Base-by-base conservation (phyloP, 371 early-diverging fungal species). In the Mortierella sp. region DNA sequence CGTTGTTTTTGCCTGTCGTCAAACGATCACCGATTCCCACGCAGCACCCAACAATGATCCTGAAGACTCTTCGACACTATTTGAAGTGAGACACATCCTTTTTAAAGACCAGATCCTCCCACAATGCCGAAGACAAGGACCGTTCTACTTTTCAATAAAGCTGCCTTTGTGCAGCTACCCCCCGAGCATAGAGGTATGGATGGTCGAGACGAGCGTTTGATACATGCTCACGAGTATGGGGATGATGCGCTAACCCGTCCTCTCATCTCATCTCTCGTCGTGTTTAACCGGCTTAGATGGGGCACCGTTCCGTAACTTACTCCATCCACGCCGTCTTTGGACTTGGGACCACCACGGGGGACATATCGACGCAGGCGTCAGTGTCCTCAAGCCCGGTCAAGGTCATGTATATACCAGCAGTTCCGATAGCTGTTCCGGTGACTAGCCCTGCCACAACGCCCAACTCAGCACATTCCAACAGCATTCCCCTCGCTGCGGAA, bases 111-210 rank as follows among this genome's bases (percentile, higher is more conserved):
- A 60, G 47, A 28, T 48, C 19, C 24, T 74, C 27, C 54, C 63
- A 12, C 25, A 49, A 0, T 70, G 63, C 45, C 54, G 41, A 19
- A 21, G 71, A 45, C 63, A 63, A 45, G 41, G 55, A 4, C 47
- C 55, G 37, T 51, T 67, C 24, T 57, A 67, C 28, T 74, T 74
- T 48, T 63, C 57, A 1, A 67, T 74, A 37, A 74, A 74, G 29
- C 48, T 74, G 40, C 74, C 74, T 17, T 51, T 74, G 10, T 74
- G 74, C 54, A 67, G 52, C 40, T 74, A 43, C 27, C 68, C 74
- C 2, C 74, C 74, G 1, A 63, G 63, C 31, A 49, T 63, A 39
- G 58, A 74, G 68, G 74, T 74, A 63, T 46, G 28, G 50, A n/a
- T 7, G 44, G 44, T 12, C 12, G 19, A 17, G 44, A 19, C 19